A percentile compares a stretch with the other conserved stretches of the same genome.
phyloP scores from a whole-genome alignment of 345 rosid species.

The Acer saccharum region DNA sequence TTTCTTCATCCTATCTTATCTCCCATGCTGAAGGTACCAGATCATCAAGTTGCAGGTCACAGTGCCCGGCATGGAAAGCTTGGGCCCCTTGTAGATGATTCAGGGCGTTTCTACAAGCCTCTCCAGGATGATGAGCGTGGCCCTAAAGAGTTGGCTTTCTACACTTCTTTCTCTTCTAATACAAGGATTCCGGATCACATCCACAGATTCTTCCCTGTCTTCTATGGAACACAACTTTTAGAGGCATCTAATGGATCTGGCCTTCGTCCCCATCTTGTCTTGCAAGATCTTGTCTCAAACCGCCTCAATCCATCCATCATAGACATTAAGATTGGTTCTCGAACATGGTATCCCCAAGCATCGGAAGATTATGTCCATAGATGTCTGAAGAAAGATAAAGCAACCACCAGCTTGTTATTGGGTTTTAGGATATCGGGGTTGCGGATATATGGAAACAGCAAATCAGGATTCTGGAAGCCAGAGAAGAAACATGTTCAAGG shows the following conservation, averaged over 20 bases:
- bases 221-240: constrained; percentile 64
- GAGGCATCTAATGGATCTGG: constrained; percentile 89
- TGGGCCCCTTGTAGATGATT: constrained; percentile 82
- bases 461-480: constrained; percentile 69
- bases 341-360: constrained; percentile 94
- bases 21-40: constrained; percentile 78
- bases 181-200: constrained; percentile 64
- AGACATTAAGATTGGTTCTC: constrained; percentile 89
- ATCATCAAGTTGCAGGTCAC: constrained; percentile 98
- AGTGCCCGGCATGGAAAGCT: constrained; percentile 57
- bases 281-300: constrained; percentile 58
- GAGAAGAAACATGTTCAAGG: constrained; percentile 47
- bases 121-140: constrained; percentile 76
- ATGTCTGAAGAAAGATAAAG: constrained; percentile 67
- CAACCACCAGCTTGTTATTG: constrained; percentile 46
- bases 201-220: constrained; percentile 67
- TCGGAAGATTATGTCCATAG: constrained; percentile 64
- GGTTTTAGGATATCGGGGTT: constrained; percentile 90
- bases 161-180: constrained; percentile 59
- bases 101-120: constrained; percentile 91
- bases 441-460: constrained; percentile 45
- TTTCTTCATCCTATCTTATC: constrained; percentile 12
- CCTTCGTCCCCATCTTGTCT: constrained; percentile 55
- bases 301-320: constrained; percentile 59
- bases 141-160: constrained; percentile 67